Percentiles rank a stretch among this genome's conserved stretches.
These are phyloP conservation scores for Cyanidiococcus yangmingshanensis DNA, from an alignment of 23 red algal species.

Conservation along the genomic window DNA sequence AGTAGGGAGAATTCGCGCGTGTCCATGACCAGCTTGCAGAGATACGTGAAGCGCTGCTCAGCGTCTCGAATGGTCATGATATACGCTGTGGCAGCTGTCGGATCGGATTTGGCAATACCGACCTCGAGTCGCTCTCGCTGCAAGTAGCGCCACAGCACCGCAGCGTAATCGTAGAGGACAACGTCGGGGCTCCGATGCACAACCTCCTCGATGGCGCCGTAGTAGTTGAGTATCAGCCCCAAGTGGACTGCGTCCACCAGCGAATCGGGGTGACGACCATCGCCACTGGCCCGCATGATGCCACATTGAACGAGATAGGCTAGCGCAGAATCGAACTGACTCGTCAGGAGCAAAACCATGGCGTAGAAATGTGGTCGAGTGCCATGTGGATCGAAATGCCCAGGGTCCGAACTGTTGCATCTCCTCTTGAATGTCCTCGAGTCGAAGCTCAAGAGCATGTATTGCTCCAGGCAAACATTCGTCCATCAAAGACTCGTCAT, in stretches of 20 bases:
- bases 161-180: conserved; percentile 30
- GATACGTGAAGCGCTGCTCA: conserved; percentile 16
- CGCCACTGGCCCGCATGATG: not conserved
- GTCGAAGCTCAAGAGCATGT: conserved; percentile 31
- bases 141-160: conserved; percentile 39
- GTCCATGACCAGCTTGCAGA: conserved; percentile 25
- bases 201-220: conserved; percentile 40
- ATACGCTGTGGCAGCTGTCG: conserved; percentile 50
- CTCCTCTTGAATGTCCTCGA: conserved; percentile 47
- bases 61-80: conserved; percentile 53
- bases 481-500: conserved; percentile 4
- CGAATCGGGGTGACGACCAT: conserved; percentile 15
- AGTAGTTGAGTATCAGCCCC: conserved; percentile 50
- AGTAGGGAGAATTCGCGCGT: conserved; percentile 13
- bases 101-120: conserved; percentile 33
- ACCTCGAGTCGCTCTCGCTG: conserved; percentile 7
- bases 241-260: conserved; percentile 61
- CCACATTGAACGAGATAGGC: conserved; percentile 23
- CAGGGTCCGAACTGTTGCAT: conserved; percentile 47
- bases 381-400: conserved; percentile 66
- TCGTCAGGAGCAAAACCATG: conserved; percentile 46
- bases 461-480: conserved; percentile 28
- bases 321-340: conserved; percentile 45
- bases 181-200: not conserved
- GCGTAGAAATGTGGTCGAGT: conserved; percentile 58